Conservation (phyloP, 139 green algal species). For the Micromonas commoda region DNA sequence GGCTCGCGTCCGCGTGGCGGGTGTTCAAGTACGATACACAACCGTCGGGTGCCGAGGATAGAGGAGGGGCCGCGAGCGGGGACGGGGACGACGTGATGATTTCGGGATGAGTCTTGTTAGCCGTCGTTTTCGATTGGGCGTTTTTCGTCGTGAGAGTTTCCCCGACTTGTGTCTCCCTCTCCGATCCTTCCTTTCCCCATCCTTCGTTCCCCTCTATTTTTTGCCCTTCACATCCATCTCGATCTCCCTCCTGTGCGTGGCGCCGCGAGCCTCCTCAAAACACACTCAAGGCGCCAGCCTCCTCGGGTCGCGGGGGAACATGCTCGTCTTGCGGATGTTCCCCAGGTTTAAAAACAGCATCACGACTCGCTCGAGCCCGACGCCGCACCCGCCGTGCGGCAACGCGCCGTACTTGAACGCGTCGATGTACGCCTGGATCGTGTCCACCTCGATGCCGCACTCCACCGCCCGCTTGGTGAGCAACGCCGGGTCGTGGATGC, state of each 20-base stretch:
- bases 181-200: too few species aligned
- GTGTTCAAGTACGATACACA: too few species aligned
- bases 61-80: too few species aligned
- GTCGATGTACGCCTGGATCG: slow-evolving; percentile 90
- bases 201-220: not conserved
- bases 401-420: slow-evolving; percentile 81
- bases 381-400: slow-evolving; percentile 79
- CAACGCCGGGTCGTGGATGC: slow-evolving; percentile 86
- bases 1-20: too few species aligned
- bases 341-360: slow-evolving; percentile 96
- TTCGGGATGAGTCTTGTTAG: too few species aligned
- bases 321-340: slow-evolving; percentile 96
- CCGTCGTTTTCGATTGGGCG: too few species aligned
- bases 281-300: slow-evolving; percentile 73
- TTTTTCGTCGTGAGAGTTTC: too few species aligned
- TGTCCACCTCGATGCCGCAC: slow-evolving; percentile 65
- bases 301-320: slow-evolving; percentile 96
- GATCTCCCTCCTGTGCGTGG: too few species aligned
- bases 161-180: too few species aligned
- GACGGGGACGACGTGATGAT: too few species aligned
- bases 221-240: not conserved
- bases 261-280: too few species aligned
- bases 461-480: slow-evolving; percentile 56
- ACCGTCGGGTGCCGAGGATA: too few species aligned
- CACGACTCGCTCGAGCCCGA: slow-evolving; percentile 93